Base-by-base conservation (phyloP, 768 basidiomycete genomes). In the Leccinum rimulosum region DNA sequence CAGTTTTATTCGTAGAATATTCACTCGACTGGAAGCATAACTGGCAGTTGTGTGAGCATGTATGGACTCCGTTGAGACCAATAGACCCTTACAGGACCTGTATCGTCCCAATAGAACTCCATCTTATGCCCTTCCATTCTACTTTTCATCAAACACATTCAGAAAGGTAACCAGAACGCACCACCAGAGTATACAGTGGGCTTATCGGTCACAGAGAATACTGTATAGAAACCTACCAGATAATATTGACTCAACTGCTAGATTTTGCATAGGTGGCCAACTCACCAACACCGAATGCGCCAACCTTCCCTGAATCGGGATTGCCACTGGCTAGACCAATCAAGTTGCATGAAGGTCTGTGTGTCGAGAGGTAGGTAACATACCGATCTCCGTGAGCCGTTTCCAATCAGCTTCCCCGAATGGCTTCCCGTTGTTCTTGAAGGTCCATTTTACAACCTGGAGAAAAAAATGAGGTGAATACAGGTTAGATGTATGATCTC, bases 271-370 rank as follows among this genome's bases (percentile, higher is more conserved):
- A 15, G 36, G 15, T 15, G 36, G 15, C 36, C 9, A 25, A 57
- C 82, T 56, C 59, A 83, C 87, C 88, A 15, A 91, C 89, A 57
- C 91, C 91, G 65, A 93, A 93, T 35, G 94, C 93, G 19, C 95
- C 95, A 54, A 98, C 93, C 78, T 94, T 95, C 73, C 89, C 85
- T 73, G 95, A 92, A 66, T 97, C 91, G 0, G 94, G 93, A 70
- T 98, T 97, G 0, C 95, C 95, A 66, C 91, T 89, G 17, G 94
- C 95, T 86, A 66, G 61, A 63, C 17, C 28, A 8, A 56, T 27
- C 17, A 35, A 3, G 27, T 56, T 38, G 28, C 38, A 27, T 12
- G 19, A 38, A n/a, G 11, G 10, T 15, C 4, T n/a, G 7, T 14
- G 30, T 8, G 31, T 10, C 10, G 51, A 48, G 19, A 52, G 4